Evolutionary conservation across 345 rosid genomes (phyloP).

Genomic region (Passiflora organensis): DNA sequence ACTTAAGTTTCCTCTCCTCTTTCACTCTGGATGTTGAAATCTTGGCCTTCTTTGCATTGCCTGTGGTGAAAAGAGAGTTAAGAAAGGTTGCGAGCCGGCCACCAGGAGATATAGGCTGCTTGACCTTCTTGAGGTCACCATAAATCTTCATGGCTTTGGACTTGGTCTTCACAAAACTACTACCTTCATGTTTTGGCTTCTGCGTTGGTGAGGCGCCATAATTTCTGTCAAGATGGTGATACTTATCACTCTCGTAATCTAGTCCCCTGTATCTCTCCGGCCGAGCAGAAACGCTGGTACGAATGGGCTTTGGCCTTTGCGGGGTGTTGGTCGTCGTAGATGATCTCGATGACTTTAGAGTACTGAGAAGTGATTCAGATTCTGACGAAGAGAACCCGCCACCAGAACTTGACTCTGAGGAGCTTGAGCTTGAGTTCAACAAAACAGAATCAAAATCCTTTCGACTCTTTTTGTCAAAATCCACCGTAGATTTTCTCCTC

Average conservation of each 20-base stretch:
- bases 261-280: background rate
- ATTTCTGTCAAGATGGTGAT: too few species aligned
- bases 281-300: constrained; percentile 11
- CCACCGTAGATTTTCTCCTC: constrained; percentile 14
- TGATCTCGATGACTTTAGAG: background rate
- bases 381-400: constrained; percentile 25
- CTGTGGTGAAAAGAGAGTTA: constrained; percentile 26
- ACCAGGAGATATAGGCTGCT: constrained; percentile 32
- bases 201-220: background rate
- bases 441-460: constrained; percentile 13
- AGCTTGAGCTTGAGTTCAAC: constrained; percentile 19
- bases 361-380: constrained; percentile 11
- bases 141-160: constrained; percentile 28
- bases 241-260: background rate
- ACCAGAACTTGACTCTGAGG: constrained; percentile 22
- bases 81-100: constrained; percentile 30
- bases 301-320: constrained; percentile 16
- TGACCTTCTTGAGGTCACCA: constrained; percentile 28
- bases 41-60: constrained; percentile 27
- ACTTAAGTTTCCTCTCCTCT: too few species aligned
- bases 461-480: constrained; percentile 1
- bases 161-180: constrained; percentile 22
- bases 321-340: too few species aligned
- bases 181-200: constrained; percentile 3
- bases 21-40: background rate